These are phyloP conservation scores for Phytophthora brassicae DNA, from an alignment of 352 stramenopile species.

Conservation along the genomic window DNA sequence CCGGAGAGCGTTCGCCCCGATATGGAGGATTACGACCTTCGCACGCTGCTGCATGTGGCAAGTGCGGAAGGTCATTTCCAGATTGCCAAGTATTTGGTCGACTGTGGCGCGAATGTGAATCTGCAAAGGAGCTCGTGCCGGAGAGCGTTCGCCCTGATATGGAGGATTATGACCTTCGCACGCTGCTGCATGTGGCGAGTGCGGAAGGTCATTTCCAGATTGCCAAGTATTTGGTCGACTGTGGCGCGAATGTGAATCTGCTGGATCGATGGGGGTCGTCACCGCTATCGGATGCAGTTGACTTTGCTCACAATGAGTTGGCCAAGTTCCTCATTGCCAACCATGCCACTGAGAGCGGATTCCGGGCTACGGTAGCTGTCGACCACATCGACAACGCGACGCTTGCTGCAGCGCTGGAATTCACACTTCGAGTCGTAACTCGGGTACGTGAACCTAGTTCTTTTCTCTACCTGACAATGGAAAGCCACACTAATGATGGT, in stretches of 20 bases:
- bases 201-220: constrained; percentile 62
- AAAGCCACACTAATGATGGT: neutral
- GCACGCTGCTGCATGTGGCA: constrained; percentile 72
- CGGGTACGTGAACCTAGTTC: constrained; percentile 30
- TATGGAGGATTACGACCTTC: constrained; percentile 75
- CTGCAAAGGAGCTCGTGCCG: constrained; percentile 56
- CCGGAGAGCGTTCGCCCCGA: constrained; percentile 59
- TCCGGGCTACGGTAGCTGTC: constrained; percentile 49
- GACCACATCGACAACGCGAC: constrained; percentile 66
- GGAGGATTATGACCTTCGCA: constrained; percentile 77
- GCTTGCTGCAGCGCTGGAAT: constrained; percentile 65
- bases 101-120: constrained; percentile 76
- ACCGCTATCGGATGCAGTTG: constrained; percentile 66
- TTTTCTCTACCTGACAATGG: neutral
- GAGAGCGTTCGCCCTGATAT: constrained; percentile 59
- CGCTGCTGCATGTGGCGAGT: constrained; percentile 72
- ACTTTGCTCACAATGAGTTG: constrained; percentile 80
- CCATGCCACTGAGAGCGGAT: constrained; percentile 66
- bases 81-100: constrained; percentile 65
- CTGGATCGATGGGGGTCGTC: constrained; percentile 81
- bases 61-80: constrained; percentile 64
- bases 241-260: constrained; percentile 74
- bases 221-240: constrained; percentile 66
- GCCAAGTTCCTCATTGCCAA: constrained; percentile 65
- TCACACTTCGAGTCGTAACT: constrained; percentile 61